Base-by-base conservation (phyloP, 192 early-diverging fungal genomes). In the Funneliformis mosseae region DNA sequence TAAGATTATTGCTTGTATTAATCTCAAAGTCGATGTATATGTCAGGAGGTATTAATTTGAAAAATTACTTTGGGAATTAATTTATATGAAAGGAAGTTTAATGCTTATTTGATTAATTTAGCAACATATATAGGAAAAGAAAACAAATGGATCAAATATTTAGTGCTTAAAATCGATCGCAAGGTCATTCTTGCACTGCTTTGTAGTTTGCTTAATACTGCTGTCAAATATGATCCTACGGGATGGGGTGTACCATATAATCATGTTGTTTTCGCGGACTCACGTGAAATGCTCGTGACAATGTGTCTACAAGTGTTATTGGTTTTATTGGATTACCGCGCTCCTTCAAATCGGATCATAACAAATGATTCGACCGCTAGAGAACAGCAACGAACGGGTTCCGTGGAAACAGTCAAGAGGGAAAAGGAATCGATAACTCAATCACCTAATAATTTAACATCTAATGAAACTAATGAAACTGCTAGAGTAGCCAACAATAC, bases 161-260 rank as follows among this genome's bases (percentile, higher is more conserved):
- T 95, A 12, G 85, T 85, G 0, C 82, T 86, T 38, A 81, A 84
- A 33, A 82, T 88, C 14, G 93, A 94, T 46, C 91, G 90, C 81
- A 95, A 94, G 78, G 86, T 89, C 39, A 89, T 92, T 9, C 81
- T 97, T 41, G 91, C 93, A 10, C 78, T 97, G 71, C 88, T 96
- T 8, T 97, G 95, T 86, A 96, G 95, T 81, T 81, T 97, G 38
- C 79, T 97, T 60, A 98, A 98, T 80, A 96, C 95, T 1, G 90
- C 91, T 3, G 83, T 92, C 8, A 91, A 91, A 55, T 95, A 96
- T 81, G 93, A 96, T 80, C 93, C 94, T 8, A 87, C 92, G 14
- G 95, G 96, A 38, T 97, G 95, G 95, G 92, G 90, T 6, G 86
- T 95, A 12, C 96, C 96, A 48, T 98, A 97, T 84, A 95, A 96